Evolutionary conservation across 2,329 filamentous ascomycete species (phyloP), one percentile per base, ranked within the genome.

Genomic region (Fusarium sulawesiense): DNA sequence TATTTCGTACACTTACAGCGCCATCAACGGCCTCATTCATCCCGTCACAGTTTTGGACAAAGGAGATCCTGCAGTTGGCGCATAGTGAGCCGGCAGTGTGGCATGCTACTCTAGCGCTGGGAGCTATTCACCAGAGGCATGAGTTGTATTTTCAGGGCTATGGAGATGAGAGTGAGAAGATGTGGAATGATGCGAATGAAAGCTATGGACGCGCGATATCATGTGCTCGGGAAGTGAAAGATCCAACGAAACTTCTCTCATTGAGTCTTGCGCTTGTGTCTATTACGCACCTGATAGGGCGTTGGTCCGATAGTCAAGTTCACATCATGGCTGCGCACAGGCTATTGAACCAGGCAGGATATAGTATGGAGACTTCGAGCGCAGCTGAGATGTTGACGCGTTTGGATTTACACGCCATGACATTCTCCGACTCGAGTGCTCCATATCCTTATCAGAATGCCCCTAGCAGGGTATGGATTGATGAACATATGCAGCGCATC

Each of bases 51-150:
- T 80, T 81, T 49, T 81, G 79, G 79, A 73, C 68, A 11, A 60
- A 64, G 10, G 71, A 76, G 11, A 37, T 80, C 6, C 66, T 81
- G 1, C 78, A 80, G 71, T 65, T 78, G 4, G 78, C 79, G 0
- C 78, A 80, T 56, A 63, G 56, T 47, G 78, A 80, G 55, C 77
- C 78, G 11, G 78, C 79, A 7, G 74, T 79, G 1, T 81, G 79
- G 79, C 76, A 78, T 34, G 78, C 78, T 4, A 76, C 76, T 0
- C 75, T 79, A 8, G 78, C 79, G 0, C 46, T 81, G 5, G 80
- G 79, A 1, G 78, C 78, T 6, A 66, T 81, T 46, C 78, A 81
- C 41, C 76, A 76, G 20, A 67, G 71, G 2, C 62, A 72, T 34
- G 60, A 72, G 27, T 56, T 77, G 14, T 59, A 50, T 34, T 60